Evolutionary conservation across 306 rosid genomes (phyloP), one percentile per base, ranked within the genome.

Genomic region (Prunus campanulata): DNA sequence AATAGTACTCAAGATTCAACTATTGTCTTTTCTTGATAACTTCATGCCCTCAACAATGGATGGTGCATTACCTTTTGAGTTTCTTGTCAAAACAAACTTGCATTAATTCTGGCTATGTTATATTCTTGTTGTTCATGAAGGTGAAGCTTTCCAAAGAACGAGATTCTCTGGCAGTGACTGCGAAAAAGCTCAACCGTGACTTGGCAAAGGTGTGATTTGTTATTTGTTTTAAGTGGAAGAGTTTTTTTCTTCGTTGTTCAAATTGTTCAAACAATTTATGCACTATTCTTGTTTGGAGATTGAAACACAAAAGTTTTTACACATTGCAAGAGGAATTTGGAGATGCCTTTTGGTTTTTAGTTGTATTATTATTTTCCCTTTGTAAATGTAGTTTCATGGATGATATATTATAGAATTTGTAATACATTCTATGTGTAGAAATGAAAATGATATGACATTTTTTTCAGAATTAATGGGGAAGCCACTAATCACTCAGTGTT

Each of bases 111-210:
- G 63, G 18, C 18, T 72, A 49, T 56, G 3, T 52, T 80, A 18
- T 70, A 52, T 71, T 24, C 24, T 57, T 83, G 65, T 62, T 71
- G 22, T 15, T 71, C n/a, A 66, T 91, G 74, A 76, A 93, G 98
- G 74, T 42, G 77, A 91, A 63, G 78, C 88, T 93, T 56, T 77
- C 92, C 1, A 88, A 81, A 77, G 98, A 93, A 72, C 83, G 97
- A 49, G 98, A 91, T 87, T 85, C 93, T 48, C 72, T 88, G 79
- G 86, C 91, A 60, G 82, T 86, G 81, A 85, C 92, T 6, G 79
- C 90, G 0, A 93, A 91, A 79, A 93, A 90, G 82, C 85, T 93
- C 20, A 85, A 92, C 79, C 92, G 97, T 63, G 98, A 93, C 78
- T 86, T 90, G 82, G 88, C 97, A 20, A 93, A 91, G 93, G 98